These are phyloP conservation scores for Cenchrus americanus DNA, from an alignment of 176 grass and related monocot genomes.

Conservation along the genomic window DNA sequence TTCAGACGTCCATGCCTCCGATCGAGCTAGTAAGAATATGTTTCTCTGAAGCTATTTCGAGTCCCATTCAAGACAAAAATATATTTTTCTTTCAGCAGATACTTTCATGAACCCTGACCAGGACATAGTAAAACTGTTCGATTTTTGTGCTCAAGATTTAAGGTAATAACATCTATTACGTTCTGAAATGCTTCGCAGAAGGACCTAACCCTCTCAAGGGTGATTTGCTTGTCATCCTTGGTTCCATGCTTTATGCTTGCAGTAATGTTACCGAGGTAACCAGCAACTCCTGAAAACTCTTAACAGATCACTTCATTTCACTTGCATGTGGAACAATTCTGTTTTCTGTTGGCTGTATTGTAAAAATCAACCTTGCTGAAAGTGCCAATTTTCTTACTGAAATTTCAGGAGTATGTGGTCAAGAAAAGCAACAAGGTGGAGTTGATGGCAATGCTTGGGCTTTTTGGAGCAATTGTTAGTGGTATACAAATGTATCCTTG, in stretches of 20 bases:
- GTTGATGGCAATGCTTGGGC: conserved; percentile 80
- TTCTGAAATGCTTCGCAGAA: conserved; percentile 47
- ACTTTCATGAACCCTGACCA: neutral
- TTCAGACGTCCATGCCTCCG: conserved; percentile 68
- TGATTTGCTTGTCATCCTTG: conserved; percentile 70
- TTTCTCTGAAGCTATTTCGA: conserved; percentile 24
- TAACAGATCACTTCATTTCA: neutral
- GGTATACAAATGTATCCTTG: conserved; percentile 86
- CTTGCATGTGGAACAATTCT: conserved; percentile 12
- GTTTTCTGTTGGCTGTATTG: neutral
- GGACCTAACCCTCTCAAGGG: conserved; percentile 65
- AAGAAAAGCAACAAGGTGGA: conserved; percentile 70
- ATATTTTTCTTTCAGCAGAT: neutral
- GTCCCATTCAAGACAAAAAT: neutral
- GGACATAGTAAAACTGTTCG: neutral
- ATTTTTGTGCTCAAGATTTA: neutral
- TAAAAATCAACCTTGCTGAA: neutral
- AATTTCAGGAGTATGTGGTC: conserved; percentile 70
- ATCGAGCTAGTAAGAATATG: conserved; percentile 58
- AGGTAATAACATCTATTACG: neutral
- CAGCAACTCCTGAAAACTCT: neutral
- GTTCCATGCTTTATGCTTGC: conserved; percentile 82
- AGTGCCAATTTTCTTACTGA: neutral
- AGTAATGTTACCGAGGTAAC: conserved; percentile 83
- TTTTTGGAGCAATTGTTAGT: conserved; percentile 76